Evolutionary conservation across 139 green algal genomes (phyloP).

Genomic region (Chlorella sp.): DNA sequence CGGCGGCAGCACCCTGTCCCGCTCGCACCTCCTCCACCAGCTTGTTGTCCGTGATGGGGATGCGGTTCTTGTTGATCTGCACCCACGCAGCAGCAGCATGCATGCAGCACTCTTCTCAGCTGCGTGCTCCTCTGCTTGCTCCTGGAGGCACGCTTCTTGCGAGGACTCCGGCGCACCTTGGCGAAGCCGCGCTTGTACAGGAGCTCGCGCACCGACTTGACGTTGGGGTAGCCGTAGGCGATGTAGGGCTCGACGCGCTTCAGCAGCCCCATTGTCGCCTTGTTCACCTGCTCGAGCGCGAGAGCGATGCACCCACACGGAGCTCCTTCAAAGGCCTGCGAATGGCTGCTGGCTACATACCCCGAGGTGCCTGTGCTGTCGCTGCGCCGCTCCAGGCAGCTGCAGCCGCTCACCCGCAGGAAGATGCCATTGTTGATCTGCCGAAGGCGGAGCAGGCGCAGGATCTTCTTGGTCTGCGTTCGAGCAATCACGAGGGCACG

Average conservation of each 20-base stretch:
- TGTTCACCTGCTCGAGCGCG: slow-evolving; percentile 93
- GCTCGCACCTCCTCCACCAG: slow-evolving; percentile 95
- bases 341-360: too few species aligned
- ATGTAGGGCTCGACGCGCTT: slow-evolving; percentile 98
- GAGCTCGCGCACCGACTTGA: slow-evolving; percentile 96
- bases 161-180: slow-evolving; percentile 83
- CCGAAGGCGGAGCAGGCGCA: slow-evolving; percentile 94
- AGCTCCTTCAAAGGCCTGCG: too few species aligned
- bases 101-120: too few species aligned
- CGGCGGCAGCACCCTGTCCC: too few species aligned
- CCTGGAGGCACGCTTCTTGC: too few species aligned
- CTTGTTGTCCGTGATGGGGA: slow-evolving; percentile 95
- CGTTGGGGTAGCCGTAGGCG: slow-evolving; percentile 94
- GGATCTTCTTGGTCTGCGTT: slow-evolving; percentile 94
- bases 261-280: slow-evolving; percentile 96
- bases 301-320: too few species aligned
- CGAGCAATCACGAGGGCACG: too few species aligned
- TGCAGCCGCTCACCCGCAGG: slow-evolving; percentile 68
- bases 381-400: too few species aligned
- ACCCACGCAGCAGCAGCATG: too few species aligned
- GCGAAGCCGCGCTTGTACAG: slow-evolving; percentile 98
- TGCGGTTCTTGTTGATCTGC: slow-evolving; percentile 74
- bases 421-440: slow-evolving; percentile 99
- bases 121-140: too few species aligned
- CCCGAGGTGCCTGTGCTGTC: too few species aligned